Percentiles rank a stretch among this genome's conserved stretches.
Evolutionary conservation across 164 flowering plant species (phyloP).

Genomic region (Platanus orientalis): DNA sequence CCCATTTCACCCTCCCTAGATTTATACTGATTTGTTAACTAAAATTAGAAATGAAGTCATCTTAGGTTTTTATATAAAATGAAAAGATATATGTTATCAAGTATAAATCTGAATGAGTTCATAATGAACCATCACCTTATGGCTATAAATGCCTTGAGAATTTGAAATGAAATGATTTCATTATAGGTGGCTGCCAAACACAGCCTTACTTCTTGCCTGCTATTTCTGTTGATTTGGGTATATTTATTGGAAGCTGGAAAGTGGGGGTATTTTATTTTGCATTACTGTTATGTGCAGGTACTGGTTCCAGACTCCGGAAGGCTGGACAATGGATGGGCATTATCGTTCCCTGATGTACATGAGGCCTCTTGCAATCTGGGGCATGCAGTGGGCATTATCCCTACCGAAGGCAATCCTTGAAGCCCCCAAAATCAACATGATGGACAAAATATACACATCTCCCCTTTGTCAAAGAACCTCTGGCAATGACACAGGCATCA

Average conservation of each 20-base stretch:
- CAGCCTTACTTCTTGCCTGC: neutral
- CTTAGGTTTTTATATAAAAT: too few relatives aligned
- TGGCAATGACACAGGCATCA: slow-evolving; percentile 30
- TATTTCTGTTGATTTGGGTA: neutral
- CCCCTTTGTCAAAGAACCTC: slow-evolving; percentile 23
- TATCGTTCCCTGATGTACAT: slow-evolving; percentile 80
- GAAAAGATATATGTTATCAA: too few relatives aligned
- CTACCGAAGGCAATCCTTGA: slow-evolving; percentile 64
- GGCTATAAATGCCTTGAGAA: too few relatives aligned
- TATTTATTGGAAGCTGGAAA: too few relatives aligned
- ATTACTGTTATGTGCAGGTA: slow-evolving; percentile 40
- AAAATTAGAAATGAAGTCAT: too few relatives aligned
- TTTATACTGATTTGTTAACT: too few relatives aligned
- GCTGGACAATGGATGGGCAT: slow-evolving; percentile 80
- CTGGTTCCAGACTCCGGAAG: slow-evolving; percentile 95
- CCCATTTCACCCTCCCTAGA: too few relatives aligned
- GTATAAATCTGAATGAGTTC: too few relatives aligned
- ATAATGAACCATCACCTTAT: too few relatives aligned
- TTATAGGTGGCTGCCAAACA: too few relatives aligned
- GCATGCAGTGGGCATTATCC: slow-evolving; percentile 84
- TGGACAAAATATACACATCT: slow-evolving; percentile 52
- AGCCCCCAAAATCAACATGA: slow-evolving; percentile 66
- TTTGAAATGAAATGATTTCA: too few relatives aligned
- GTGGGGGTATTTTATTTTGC: neutral
- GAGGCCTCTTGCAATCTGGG: slow-evolving; percentile 94